Percentiles rank a stretch among this genome's conserved stretches.
Conservation (phyloP, 495 filamentous ascomycete species). For the Monascus purpureus region DNA sequence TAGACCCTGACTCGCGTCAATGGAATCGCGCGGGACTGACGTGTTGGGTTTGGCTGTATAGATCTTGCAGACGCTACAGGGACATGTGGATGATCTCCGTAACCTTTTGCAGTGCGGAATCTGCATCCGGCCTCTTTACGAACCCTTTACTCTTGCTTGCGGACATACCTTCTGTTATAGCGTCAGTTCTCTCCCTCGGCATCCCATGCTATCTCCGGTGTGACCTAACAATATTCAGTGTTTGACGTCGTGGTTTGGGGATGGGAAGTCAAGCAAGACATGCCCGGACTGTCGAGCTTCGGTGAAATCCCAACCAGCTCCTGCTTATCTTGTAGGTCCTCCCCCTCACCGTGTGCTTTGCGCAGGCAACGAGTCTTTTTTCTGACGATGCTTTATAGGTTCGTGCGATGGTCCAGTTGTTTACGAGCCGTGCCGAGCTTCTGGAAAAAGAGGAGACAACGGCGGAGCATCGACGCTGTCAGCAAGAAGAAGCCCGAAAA, state of each 20-base stretch:
- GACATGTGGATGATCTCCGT: constrained; percentile 36
- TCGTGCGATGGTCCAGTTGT: constrained; percentile 51
- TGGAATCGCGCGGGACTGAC: constrained; percentile 4
- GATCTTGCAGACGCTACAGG: constrained; percentile 34
- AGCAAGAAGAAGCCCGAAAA: constrained; percentile 46
- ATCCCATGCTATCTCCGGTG: too few species aligned
- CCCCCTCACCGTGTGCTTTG: neutral
- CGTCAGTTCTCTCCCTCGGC: too few species aligned
- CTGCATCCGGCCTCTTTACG: constrained; percentile 55
- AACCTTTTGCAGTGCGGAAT: constrained; percentile 49
- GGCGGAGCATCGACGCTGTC: constrained; percentile 42
- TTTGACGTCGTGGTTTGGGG: constrained; percentile 50
- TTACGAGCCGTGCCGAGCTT: constrained; percentile 48
- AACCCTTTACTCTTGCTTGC: constrained; percentile 57
- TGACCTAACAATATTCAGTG: constrained; percentile 31
- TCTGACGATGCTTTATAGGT: constrained; percentile 29
- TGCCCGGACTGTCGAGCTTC: constrained; percentile 57
- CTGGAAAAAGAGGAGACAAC: constrained; percentile 48
- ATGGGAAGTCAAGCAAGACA: constrained; percentile 45
- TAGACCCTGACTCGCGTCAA: neutral
- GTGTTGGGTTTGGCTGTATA: constrained; percentile 5
- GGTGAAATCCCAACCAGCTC: constrained; percentile 46
- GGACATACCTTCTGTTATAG: constrained; percentile 68
- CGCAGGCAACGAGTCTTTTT: constrained; percentile 1
- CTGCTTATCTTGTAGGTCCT: constrained; percentile 50